Base-by-base conservation (phyloP, 768 basidiomycete genomes). In the Galerina sulciceps region DNA sequence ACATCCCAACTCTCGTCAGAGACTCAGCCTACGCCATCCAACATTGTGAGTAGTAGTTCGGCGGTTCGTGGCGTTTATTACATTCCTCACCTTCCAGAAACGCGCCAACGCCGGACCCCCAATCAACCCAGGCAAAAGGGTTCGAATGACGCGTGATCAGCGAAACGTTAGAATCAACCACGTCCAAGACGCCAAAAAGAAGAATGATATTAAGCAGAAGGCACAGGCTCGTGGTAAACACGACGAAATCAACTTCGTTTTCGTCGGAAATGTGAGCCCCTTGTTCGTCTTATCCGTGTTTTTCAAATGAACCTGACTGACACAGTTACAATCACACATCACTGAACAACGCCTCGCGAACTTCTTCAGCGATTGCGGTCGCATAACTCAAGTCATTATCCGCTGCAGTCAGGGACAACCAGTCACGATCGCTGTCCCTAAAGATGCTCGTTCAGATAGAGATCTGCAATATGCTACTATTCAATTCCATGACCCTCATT, bases 261-360 rank as follows among this genome's bases (percentile, higher is more conserved):
- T 76, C 62, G 83, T 88, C 17, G 88, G 89, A 40, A 89, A 89
- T 66, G 89, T 89, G 63, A 60, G 85, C 74, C 13, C 10, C 20
- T 49, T 14, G 23, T 13, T 9, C 15, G 11, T 40, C 51, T 45
- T 13, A 22, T 26, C 37, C 38, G 14, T 34, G 23, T 15, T 22
- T 10, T 8, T 42, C 13, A 22, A 10, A 31, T 52, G 15, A 17
- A 14, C n/a, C 37, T 8, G 26, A 31, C 26, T 8, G 26, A 4
- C 17, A 57, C 59, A 79, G 76, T 47, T 80, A 31, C 66, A 74
- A 42, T 71, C 77, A 10, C 63, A 69, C 2, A 75, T 80, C 47
- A 75, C 69, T 17, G 69, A 73, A 45, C 60, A 66, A 5, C 65
- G 69, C 9, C 68, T 85, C 23, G 48, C 64, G 38, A 49, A 61